Evolutionary conservation across 257 asterid genomes (phyloP), one percentile per base, ranked within the genome.

Genomic region (Solanum piurae): DNA sequence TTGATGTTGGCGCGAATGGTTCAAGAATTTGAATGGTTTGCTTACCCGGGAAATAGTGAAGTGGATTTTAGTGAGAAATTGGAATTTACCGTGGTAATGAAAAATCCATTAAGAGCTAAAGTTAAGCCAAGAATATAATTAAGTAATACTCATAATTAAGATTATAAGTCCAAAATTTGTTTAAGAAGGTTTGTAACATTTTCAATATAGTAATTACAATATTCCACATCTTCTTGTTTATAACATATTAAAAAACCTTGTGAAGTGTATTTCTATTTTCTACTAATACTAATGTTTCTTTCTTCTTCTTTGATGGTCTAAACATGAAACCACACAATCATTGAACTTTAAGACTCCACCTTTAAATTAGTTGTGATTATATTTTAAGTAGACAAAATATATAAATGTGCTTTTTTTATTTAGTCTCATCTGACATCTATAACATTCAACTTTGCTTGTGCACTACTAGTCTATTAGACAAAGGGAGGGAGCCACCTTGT

Each of bases 1-100:
- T 86, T 95, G 91, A 95, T 94, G 94, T 34, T 96, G 91, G 98
- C 98, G 62, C 90, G 98, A 64, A 93, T 96, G 98, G 97, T 95
- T 66, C 99, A 96, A 87, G 98, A 95, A 42, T 96, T 96, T 87
- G 97, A 14, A 87, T 96, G 99, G 99, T 46, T 91, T 55, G 94
- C 88, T 92, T 87, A 90, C 92, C 98, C 96, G 90, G 94, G 91
- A 36, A 86, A 91, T 12, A 90, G 92, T 74, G 89, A 93, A 34
- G 94, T 95, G 94, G 98, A 96, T 91, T 91, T 95, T 60, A 92
- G 90, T 71, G 99, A 92, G 95, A 96, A 94, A 89, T 76, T 90
- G 89, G 95, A 94, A 85, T 96, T 96, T 29, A 95, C 98, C 0
- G 98, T 96, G 86, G 96, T 95, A 84, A 96, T 96, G 99, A 96